Conservation (phyloP, 257 asterid genomes). For the Solanum verrucosum region DNA sequence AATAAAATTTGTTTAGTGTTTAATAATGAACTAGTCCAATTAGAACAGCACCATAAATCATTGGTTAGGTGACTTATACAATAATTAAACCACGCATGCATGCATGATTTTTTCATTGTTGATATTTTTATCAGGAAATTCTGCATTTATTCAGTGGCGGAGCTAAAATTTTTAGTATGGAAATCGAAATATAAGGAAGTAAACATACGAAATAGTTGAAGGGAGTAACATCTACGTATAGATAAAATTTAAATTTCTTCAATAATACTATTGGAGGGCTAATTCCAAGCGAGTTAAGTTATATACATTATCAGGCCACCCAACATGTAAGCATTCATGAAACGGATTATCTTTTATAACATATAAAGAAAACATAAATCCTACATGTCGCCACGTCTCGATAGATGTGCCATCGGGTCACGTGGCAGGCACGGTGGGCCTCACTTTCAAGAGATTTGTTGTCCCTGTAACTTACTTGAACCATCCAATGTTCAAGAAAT, state of each 20-base stretch:
- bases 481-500: too few relatives aligned
- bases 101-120: background rate
- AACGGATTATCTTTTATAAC: too few relatives aligned
- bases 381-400: too few relatives aligned
- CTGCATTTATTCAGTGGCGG: background rate
- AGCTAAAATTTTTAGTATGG: background rate
- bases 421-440: too few relatives aligned
- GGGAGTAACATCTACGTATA: background rate
- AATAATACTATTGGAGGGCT: background rate
- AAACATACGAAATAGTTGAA: background rate
- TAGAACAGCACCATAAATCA: background rate
- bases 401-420: too few relatives aligned
- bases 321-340: too few relatives aligned
- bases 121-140: too few relatives aligned
- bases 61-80: background rate
- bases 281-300: too few relatives aligned
- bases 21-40: background rate
- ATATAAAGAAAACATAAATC: too few relatives aligned
- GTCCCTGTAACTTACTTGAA: too few relatives aligned
- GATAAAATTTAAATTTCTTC: background rate
- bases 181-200: accelerated
- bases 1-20: background rate
- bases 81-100: background rate
- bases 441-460: too few relatives aligned
- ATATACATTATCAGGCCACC: too few relatives aligned